phyloP scores from a whole-genome alignment of 176 grass and related monocot genomes.

The Oryza nivara region DNA sequence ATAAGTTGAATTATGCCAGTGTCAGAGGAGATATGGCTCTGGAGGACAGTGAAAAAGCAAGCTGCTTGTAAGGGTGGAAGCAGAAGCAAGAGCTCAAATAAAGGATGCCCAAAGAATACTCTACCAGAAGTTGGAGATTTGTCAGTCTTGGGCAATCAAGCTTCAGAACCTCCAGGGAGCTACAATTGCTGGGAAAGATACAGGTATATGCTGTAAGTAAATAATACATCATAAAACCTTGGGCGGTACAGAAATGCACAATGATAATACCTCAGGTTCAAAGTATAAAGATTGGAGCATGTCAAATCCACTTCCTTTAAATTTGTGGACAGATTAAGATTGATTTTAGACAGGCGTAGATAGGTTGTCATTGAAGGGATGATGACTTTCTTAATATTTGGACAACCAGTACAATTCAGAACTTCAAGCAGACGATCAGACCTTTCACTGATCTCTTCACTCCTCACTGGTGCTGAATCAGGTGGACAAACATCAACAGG shows the following conservation, averaged over 20 bases:
- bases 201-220: neutral
- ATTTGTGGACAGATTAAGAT: constrained; percentile 89
- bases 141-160: constrained; percentile 89
- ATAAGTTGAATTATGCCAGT: neutral
- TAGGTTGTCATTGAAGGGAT: constrained; percentile 74
- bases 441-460: constrained; percentile 37
- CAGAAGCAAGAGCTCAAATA: too few relatives aligned
- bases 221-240: neutral
- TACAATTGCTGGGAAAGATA: constrained; percentile 68
- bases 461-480: constrained; percentile 39
- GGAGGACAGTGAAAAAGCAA: too few relatives aligned
- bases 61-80: too few relatives aligned
- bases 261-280: constrained; percentile 81
- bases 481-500: constrained; percentile 47
- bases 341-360: constrained; percentile 80
- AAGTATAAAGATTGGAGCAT: constrained; percentile 70
- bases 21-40: too few relatives aligned
- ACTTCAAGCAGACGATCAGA: constrained; percentile 70
- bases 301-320: constrained; percentile 92
- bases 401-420: constrained; percentile 92
- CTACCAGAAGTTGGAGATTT: constrained; percentile 88
- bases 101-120: constrained; percentile 14
- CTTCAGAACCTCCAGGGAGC: constrained; percentile 85
- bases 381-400: constrained; percentile 87
- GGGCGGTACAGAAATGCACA: constrained; percentile 13